These are phyloP conservation scores for Delonix regia DNA, from an alignment of 306 rosid species.

Conservation along the genomic window DNA sequence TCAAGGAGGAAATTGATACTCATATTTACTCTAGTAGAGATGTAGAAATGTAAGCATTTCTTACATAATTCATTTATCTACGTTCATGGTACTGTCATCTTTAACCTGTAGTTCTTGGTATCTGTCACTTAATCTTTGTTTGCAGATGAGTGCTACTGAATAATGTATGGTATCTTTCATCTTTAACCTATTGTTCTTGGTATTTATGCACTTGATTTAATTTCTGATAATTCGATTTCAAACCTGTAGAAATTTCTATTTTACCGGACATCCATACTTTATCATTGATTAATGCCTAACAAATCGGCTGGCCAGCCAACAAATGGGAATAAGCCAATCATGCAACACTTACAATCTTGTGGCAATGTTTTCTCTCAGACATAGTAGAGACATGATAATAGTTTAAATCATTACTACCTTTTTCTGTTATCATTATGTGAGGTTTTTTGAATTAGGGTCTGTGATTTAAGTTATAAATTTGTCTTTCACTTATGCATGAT, in stretches of 20 bases:
- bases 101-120: constrained; percentile 46
- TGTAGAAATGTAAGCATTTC: constrained; percentile 72
- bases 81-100: constrained; percentile 12
- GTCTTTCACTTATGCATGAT: no score
- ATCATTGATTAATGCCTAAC: not conserved
- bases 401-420: not conserved
- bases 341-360: constrained; percentile 7
- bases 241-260: constrained; percentile 4
- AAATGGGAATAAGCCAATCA: constrained; percentile 5
- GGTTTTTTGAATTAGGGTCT: no score
- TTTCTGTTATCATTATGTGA: no score
- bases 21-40: constrained; percentile 82
- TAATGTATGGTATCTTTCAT: not conserved
- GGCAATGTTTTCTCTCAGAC: constrained; percentile 6
- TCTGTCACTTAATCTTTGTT: constrained; percentile 23
- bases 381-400: not conserved
- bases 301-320: constrained; percentile 26
- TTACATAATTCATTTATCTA: not conserved
- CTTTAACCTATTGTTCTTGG: not conserved
- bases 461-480: no score
- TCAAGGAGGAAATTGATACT: constrained; percentile 66
- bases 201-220: not conserved
- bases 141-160: constrained; percentile 26
- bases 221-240: constrained; percentile 3
- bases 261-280: not conserved